phyloP scores from a whole-genome alignment of 345 rosid genomes.

The Bruguiera parviflora region DNA sequence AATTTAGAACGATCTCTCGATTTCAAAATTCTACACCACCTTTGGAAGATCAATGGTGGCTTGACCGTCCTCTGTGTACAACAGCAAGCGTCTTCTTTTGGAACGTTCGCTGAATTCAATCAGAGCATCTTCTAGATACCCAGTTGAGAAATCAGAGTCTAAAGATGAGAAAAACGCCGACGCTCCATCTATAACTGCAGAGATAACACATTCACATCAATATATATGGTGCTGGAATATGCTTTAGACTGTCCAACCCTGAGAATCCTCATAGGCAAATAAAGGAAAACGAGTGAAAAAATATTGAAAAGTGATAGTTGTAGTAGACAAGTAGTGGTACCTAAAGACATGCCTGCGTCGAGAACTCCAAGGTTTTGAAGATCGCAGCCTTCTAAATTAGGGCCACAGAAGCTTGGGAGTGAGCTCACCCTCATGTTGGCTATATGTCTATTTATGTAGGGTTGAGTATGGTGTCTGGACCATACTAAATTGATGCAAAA shows the following conservation, averaged over 20 bases:
- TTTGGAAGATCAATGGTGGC: conserved; percentile 13
- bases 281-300: conserved; percentile 13
- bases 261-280: conserved; percentile 4
- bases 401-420: too few relatives aligned
- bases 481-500: too few relatives aligned
- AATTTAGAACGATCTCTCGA: neutral
- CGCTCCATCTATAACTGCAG: conserved; percentile 46
- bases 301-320: conserved; percentile 10
- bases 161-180: conserved; percentile 37
- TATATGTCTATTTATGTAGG: too few relatives aligned
- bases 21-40: conserved; percentile 19
- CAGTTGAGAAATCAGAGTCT: conserved; percentile 61
- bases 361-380: too few relatives aligned
- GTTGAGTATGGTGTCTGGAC: too few relatives aligned
- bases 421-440: too few relatives aligned
- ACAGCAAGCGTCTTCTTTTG: conserved; percentile 58
- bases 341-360: too few relatives aligned
- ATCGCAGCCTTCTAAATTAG: too few relatives aligned
- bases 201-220: neutral
- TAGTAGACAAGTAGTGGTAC: neutral
- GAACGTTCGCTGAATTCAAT: conserved; percentile 58
- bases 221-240: neutral
- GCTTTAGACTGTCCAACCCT: neutral
- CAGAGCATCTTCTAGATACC: conserved; percentile 84
- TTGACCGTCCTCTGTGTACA: conserved; percentile 28